These are phyloP conservation scores for Marasmius sp. DNA, from an alignment of 1,284 basidiomycete species.

Conservation along the genomic window DNA sequence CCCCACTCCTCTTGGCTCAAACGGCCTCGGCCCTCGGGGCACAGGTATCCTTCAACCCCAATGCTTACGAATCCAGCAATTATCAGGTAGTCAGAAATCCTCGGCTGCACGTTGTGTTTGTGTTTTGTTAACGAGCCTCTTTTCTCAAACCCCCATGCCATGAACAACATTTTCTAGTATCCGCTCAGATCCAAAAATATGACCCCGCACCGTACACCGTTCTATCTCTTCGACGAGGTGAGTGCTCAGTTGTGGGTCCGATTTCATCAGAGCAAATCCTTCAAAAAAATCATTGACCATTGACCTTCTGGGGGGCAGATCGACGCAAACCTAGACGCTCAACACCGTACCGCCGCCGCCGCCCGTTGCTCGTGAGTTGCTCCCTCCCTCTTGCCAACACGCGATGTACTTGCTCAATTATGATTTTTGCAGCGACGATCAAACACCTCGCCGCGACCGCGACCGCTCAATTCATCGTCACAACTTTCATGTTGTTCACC, in stretches of 20 bases:
- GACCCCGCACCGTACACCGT: slow-evolving; percentile 99
- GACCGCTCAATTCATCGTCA: slow-evolving; percentile 97
- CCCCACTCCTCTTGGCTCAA: background rate
- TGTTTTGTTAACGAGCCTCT: background rate
- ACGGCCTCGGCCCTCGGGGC: too few relatives aligned
- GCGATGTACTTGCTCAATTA: background rate
- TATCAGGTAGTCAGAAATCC: slow-evolving; percentile 98
- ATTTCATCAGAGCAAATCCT: background rate
- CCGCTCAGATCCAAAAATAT: slow-evolving; percentile 98
- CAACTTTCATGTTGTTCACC: slow-evolving; percentile 96
- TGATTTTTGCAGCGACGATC: slow-evolving; percentile 83
- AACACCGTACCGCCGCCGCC: slow-evolving; percentile 96
- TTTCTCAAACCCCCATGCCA: too few relatives aligned
- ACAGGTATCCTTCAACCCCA: slow-evolving; percentile 97
- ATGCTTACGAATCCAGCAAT: slow-evolving; percentile 92
- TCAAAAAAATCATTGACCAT: too few relatives aligned
- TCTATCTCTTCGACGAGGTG: slow-evolving; percentile 99
- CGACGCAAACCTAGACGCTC: slow-evolving; percentile 96
- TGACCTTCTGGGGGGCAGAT: slow-evolving; percentile 56
- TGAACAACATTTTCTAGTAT: too few relatives aligned
- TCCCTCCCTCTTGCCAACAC: background rate
- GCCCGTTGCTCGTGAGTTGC: slow-evolving; percentile 81
- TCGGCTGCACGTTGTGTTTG: slow-evolving; percentile 76
- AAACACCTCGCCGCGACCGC: slow-evolving; percentile 79
- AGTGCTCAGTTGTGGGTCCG: slow-evolving; percentile 11